Evolutionary conservation across 2,329 filamentous ascomycete species (phyloP).

Genomic region (Zymoseptoria ardabiliae): DNA sequence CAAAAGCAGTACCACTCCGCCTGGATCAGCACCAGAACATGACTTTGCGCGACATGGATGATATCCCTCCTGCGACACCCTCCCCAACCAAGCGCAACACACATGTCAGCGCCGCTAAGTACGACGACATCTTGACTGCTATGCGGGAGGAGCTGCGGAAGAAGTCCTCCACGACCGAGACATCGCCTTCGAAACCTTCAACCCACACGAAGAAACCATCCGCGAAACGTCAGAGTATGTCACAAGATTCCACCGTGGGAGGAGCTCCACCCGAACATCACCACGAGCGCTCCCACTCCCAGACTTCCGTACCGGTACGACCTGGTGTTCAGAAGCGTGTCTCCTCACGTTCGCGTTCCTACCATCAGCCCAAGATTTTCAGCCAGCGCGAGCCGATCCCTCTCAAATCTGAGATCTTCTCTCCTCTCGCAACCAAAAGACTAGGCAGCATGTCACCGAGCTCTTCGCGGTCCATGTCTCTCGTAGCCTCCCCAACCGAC

Average conservation of each 20-base stretch:
- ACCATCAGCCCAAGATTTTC: conserved; percentile 26
- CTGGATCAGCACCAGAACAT: conserved; percentile 27
- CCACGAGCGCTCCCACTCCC: conserved; percentile 19
- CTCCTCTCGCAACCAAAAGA: conserved; percentile 25
- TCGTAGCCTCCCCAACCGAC: conserved; percentile 14
- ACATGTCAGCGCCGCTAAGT: conserved; percentile 17
- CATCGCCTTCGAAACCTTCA: conserved; percentile 3
- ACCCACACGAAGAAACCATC: conserved; percentile 8
- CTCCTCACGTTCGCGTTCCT: conserved; percentile 23
- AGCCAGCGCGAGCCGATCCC: conserved; percentile 24
- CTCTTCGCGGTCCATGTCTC: conserved; percentile 8
- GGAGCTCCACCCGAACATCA: conserved; percentile 4
- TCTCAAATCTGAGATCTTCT: conserved; percentile 29
- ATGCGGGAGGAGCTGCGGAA: conserved; percentile 30
- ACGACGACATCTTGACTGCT: conserved; percentile 28
- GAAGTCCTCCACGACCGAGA: conserved; percentile 5
- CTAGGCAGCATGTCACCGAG: conserved; percentile 11
- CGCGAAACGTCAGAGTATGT: conserved; percentile 9
- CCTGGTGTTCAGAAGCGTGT: conserved; percentile 20
- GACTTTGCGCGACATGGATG: conserved; percentile 20
- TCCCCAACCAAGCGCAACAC: conserved; percentile 9
- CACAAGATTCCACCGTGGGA: conserved; percentile 13
- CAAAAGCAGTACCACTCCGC: conserved; percentile 9
- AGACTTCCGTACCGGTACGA: conserved; percentile 23
- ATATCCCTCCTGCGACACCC: conserved; percentile 6